phyloP scores from a whole-genome alignment of 1,284 basidiomycete species.

The Microbotryum silenes-acaulis region DNA sequence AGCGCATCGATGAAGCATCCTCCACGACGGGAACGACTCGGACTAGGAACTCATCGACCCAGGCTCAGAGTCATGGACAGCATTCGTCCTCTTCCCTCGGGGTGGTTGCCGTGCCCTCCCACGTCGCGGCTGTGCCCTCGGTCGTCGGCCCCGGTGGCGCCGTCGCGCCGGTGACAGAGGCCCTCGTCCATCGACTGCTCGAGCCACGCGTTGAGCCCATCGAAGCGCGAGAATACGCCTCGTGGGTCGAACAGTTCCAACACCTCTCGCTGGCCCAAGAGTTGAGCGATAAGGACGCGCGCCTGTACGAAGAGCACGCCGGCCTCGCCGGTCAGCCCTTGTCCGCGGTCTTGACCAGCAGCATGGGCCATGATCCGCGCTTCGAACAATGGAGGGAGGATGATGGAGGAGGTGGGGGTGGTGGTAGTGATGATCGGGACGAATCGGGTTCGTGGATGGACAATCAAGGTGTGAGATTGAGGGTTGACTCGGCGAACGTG shows the following conservation, averaged over 20 bases:
- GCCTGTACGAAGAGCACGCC: conserved; percentile 11
- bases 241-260: conserved; percentile 45
- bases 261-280: conserved; percentile 23
- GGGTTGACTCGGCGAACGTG: background rate
- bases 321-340: background rate
- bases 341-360: background rate
- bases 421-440: background rate
- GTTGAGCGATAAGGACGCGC: conserved; percentile 40
- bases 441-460: background rate
- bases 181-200: conserved; percentile 57
- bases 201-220: conserved; percentile 56
- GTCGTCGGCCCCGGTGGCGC: conserved; percentile 39
- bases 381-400: background rate
- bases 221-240: conserved; percentile 70
- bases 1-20: conserved; percentile 4
- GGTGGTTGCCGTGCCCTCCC: conserved; percentile 46
- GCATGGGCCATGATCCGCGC: background rate
- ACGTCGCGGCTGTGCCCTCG: conserved; percentile 44
- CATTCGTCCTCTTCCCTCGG: conserved; percentile 63
- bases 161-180: conserved; percentile 50
- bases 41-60: conserved; percentile 5
- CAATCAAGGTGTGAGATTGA: background rate
- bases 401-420: conserved; percentile 7
- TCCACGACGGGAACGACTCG: conserved; percentile 4
- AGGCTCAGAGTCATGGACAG: conserved; percentile 53